Base-by-base conservation (phyloP, 495 filamentous ascomycete genomes). In the Jackrogersella multiformis region DNA sequence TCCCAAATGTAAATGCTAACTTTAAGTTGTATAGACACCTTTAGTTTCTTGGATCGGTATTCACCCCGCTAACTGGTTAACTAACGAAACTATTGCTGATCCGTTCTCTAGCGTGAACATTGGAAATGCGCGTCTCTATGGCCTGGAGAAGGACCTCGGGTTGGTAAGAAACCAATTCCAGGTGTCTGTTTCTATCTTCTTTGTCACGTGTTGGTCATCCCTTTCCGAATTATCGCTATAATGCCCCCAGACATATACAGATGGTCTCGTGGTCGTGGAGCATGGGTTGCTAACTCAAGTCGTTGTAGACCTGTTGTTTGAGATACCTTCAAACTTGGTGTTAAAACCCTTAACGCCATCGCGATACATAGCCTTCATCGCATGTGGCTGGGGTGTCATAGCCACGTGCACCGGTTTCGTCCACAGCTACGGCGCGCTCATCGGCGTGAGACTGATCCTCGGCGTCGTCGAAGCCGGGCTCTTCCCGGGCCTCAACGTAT, bases 101-200 rank as follows among this genome's bases (percentile, higher is more conserved):
- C 38, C 0, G 12, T 28, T 34, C 16, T 24, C 12, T 44, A 84
- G 80, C 65, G 90, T 92, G 20, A 92, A 92, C 70, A 93, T 94
- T 62, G 90, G 90, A 57, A 92, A 92, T 78, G 88, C 89, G 9
- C 80, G 88, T 7, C 77, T 93, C 24, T 92, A 92, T 66, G 80
- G 80, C 6, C 56, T 94, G 51, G 89, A 91, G 76, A 78, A 84
- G 51, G 90, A 93, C 61, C 79, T 94, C 6, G 79, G 82, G 1
- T 72, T 92, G 44, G 73, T 77, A 5, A 83, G 84, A 13, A 82
- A 89, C 55, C 85, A 92, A 73, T 93, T 88, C 74, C 87, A 93
- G 74, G 77, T 87, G 28, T 82, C 88, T 21, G 86, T 92, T 12
- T 89, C 86, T 5, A 87, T 91, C 66, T 80, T 94, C 24, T 94